Evolutionary conservation across 495 filamentous ascomycete species (phyloP).

Genomic region (Neurospora hispaniola): DNA sequence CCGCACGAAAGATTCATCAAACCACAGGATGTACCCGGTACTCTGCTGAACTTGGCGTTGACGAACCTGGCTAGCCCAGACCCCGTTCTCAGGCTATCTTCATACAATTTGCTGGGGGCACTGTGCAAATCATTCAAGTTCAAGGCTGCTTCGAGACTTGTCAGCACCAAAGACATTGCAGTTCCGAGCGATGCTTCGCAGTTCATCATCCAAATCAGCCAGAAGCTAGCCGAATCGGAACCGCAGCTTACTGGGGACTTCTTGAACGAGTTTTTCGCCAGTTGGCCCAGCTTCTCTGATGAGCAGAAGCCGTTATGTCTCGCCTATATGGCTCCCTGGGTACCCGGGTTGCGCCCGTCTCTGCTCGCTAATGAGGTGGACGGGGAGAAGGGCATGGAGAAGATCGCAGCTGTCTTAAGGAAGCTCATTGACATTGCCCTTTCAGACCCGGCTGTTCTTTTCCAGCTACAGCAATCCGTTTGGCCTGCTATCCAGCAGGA

Average conservation of each 20-base stretch:
- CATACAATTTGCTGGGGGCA: slow-evolving; percentile 53
- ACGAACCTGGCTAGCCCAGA: slow-evolving; percentile 52
- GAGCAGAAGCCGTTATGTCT: slow-evolving; percentile 53
- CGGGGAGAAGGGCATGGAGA: slow-evolving; percentile 50
- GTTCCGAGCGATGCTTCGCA: slow-evolving; percentile 50
- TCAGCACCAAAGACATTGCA: slow-evolving; percentile 47
- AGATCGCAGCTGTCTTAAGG: slow-evolving; percentile 47
- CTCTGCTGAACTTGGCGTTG: slow-evolving; percentile 52
- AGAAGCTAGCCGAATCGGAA: slow-evolving; percentile 47
- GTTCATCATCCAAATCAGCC: slow-evolving; percentile 53
- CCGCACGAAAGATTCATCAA: slow-evolving; percentile 49
- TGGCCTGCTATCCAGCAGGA: slow-evolving; percentile 54
- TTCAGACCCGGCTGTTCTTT: slow-evolving; percentile 43
- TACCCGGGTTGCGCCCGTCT: slow-evolving; percentile 44
- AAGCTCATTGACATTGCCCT: slow-evolving; percentile 53
- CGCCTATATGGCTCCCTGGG: slow-evolving; percentile 58
- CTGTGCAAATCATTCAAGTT: slow-evolving; percentile 56
- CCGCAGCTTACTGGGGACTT: slow-evolving; percentile 58
- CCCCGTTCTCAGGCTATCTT: slow-evolving; percentile 44
- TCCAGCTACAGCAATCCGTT: slow-evolving; percentile 47
- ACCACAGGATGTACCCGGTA: slow-evolving; percentile 58
- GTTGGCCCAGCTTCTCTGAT: slow-evolving; percentile 54
- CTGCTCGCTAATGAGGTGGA: slow-evolving; percentile 46
- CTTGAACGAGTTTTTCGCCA: slow-evolving; percentile 56
- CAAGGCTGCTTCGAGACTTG: slow-evolving; percentile 44